Evolutionary conservation across 805 yeast genomes (phyloP), one percentile per base, ranked within the genome.

Genomic region (Maudiozyma turicensis): DNA sequence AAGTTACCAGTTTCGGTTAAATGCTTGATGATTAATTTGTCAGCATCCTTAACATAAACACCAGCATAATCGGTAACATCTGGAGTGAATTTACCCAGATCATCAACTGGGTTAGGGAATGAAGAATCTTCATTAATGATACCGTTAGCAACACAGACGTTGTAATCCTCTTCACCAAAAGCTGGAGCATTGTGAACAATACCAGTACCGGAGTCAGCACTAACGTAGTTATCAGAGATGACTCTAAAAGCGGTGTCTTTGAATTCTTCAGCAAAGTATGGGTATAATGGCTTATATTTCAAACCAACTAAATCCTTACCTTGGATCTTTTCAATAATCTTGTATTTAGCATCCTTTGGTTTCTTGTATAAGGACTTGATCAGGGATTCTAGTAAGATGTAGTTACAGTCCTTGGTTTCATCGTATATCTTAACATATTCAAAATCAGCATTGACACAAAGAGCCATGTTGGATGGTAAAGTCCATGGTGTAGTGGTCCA

Each of bases 401-500:
- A 93, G 70, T 86, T 72, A 63, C 79, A 78, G 59, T 85, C 86
- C 57, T 84, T 80, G 55, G 81, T 88, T 72, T 91, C 97, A 66
- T 93, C 97, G 59, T 73, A 82, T 55, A 93, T 86, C 74, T 93
- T 95, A 59, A 86, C 85, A 63, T 93, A 93, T 71, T 89, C 97
- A 54, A 88, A 81, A 9, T 81, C 78, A 48, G 96, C 95, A 72
- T 93, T 79, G 43, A 93, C 98, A 63, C 95, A 90, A 53, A 93
- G 77, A 11, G 90, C 91, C 66, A 93, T 71, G 68, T 93, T 91
- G 31, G 96, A 86, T 40, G 99, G 99, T 64, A 93, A 75, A 46
- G 99, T 95, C 99, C 99, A 93, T 47, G 99, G 99, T 29, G 99
- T 93, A 52, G 99, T 93, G 43, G 99, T 93, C 99, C 99, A 93